Evolutionary conservation across 2,329 filamentous ascomycete genomes (phyloP), one percentile per base, ranked within the genome.

Genomic region (Epichloe baconii): DNA sequence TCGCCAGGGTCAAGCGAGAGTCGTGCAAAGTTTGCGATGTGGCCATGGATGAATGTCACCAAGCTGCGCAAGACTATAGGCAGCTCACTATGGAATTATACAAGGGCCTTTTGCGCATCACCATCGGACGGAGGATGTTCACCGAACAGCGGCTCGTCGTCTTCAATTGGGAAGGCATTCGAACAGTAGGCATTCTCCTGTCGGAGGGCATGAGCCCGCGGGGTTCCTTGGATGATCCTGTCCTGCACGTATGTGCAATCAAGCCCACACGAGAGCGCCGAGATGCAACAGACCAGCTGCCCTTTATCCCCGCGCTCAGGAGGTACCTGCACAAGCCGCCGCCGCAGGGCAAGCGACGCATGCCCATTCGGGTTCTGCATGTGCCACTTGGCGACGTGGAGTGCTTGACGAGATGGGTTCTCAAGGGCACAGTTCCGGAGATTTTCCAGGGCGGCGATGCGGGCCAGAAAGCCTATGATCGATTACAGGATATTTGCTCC

Each of bases 1-100:
- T 98, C 51, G 88, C 83, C 50, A 95, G 91, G 69, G 80, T 97
- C 62, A 94, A 91, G 67, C 78, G 91, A 12, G 88, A 95, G 60
- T 67, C 84, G 19, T 98, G 93, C 66, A 71, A 80, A 23, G 82
- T 85, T 31, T 98, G 93, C 63, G 88, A 95, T 63, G 70, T 77
- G 41, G 82, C 88, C 58, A 77, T 98, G 59, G 86, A 90, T 55
- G 71, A 76, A 50, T 95, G 87, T 58, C 91, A 97, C 63, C 77
- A 86, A 58, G 85, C 88, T 1, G 82, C 87, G 3, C 83, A 95
- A 66, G 81, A 86, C 54, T 94, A 83, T 63, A 84, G 85, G 62
- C 78, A 81, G 53, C 71, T 93, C n/a, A 95, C 89, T 0, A 74
- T 78, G 17, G 86, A 95, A 49, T 73, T 97, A 2, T 88, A 96